phyloP scores from a whole-genome alignment of 331 rosid species.

The Saraca asoca region DNA sequence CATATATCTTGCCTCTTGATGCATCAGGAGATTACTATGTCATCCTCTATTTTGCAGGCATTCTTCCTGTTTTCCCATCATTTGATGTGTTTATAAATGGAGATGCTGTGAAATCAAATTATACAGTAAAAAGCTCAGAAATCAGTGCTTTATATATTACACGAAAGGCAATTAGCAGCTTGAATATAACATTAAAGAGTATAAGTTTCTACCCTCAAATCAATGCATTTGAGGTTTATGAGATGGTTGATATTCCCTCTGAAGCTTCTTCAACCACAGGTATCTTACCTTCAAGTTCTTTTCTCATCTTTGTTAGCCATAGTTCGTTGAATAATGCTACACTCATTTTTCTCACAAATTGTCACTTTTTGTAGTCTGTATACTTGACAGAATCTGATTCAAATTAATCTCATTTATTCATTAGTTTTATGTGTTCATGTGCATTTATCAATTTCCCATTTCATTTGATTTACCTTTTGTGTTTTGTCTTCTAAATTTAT shows the following conservation, averaged over 20 bases:
- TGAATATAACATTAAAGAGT: conserved; percentile 69
- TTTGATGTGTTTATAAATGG: conserved; percentile 74
- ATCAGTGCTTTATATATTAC: conserved; percentile 58
- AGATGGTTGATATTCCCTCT: conserved; percentile 66
- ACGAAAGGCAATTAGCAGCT: conserved; percentile 47
- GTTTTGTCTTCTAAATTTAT: conserved; percentile 25
- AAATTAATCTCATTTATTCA: too few relatives aligned
- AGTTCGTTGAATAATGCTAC: neutral
- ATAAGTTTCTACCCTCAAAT: conserved; percentile 70
- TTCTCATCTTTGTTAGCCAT: conserved; percentile 2
- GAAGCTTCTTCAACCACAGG: conserved; percentile 95
- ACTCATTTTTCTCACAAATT: too few relatives aligned
- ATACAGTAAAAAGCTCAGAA: conserved; percentile 56
- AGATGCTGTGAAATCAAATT: conserved; percentile 60
- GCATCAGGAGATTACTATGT: conserved; percentile 71
- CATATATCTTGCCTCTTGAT: conserved; percentile 66
- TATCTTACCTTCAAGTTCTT: conserved; percentile 12
- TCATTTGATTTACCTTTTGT: conserved; percentile 5
- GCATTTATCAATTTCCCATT: too few relatives aligned
- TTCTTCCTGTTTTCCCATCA: conserved; percentile 75
- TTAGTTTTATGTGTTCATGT: too few relatives aligned
- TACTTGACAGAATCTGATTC: too few relatives aligned
- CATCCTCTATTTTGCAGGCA: conserved; percentile 83
- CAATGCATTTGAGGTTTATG: conserved; percentile 88
- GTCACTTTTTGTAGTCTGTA: too few relatives aligned